Evolutionary conservation across 1,139 yeast genomes (phyloP).

Genomic region (Candida tropicalis): DNA sequence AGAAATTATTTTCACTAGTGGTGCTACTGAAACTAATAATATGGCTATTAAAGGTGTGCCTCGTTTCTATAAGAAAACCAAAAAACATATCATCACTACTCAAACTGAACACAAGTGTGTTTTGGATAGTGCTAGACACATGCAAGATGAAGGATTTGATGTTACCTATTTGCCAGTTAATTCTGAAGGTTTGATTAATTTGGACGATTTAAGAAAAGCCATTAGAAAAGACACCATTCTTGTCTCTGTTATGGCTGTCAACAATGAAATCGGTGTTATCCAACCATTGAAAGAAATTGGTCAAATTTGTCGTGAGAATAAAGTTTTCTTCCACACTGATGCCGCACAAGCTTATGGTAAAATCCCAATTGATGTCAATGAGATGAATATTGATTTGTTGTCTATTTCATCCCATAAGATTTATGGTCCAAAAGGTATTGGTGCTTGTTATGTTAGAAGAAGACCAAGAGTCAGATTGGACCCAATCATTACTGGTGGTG

Average conservation of each 20-base stretch:
- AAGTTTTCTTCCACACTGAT: constrained; percentile 97
- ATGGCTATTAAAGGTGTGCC: constrained; percentile 96
- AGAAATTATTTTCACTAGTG: constrained; percentile 95
- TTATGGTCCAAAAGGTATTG: constrained; percentile 98
- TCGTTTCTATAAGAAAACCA: constrained; percentile 84
- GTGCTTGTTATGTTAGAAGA: constrained; percentile 94
- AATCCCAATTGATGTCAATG: constrained; percentile 89
- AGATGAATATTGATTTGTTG: constrained; percentile 88
- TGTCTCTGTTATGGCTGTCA: constrained; percentile 97
- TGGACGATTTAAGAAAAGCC: constrained; percentile 77
- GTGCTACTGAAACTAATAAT: constrained; percentile 97
- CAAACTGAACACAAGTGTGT: constrained; percentile 99
- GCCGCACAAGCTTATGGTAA: constrained; percentile 98
- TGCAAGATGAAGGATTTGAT: constrained; percentile 96
- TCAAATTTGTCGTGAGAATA: constrained; percentile 76
- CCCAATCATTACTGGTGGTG: constrained; percentile 96
- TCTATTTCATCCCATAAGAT: constrained; percentile 95
- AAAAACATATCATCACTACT: constrained; percentile 91
- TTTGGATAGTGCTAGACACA: constrained; percentile 88
- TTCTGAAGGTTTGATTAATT: constrained; percentile 74
- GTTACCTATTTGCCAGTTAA: constrained; percentile 90
- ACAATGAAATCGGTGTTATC: constrained; percentile 96
- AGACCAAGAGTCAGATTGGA: constrained; percentile 98
- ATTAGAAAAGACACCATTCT: constrained; percentile 90
- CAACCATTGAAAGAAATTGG: constrained; percentile 98